Evolutionary conservation across 345 rosid species (phyloP).

Genomic region (Bruguiera sexangula): DNA sequence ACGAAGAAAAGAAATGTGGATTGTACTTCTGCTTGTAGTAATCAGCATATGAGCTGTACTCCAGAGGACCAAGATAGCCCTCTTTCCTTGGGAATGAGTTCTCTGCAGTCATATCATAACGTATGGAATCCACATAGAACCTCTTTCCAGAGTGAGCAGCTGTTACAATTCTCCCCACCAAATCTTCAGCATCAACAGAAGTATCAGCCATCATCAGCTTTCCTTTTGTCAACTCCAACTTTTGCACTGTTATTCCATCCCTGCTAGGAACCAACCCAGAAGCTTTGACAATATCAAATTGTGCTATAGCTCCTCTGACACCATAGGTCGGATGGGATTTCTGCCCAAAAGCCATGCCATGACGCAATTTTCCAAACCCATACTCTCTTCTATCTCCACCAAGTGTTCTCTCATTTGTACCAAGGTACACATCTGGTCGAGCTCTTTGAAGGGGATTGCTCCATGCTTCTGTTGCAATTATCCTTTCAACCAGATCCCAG

Average conservation of each 20-base stretch:
- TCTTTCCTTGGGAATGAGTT: constrained; percentile 95
- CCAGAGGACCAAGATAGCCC: constrained; percentile 97
- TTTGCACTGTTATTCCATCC: constrained; percentile 43
- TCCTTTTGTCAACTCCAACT: constrained; percentile 39
- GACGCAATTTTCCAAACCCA: constrained; percentile 92
- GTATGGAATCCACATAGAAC: constrained; percentile 87
- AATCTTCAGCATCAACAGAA: constrained; percentile 44
- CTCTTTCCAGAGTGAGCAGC: constrained; percentile 99
- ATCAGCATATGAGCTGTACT: constrained; percentile 90
- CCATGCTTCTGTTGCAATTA: constrained; percentile 66
- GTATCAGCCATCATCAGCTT: constrained; percentile 89
- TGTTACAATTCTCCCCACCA: constrained; percentile 82
- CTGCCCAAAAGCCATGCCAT: constrained; percentile 80
- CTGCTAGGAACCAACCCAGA: constrained; percentile 76
- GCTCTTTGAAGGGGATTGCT: constrained; percentile 96
- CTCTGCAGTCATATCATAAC: constrained; percentile 88
- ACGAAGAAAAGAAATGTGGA: background rate
- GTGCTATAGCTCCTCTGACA: constrained; percentile 95
- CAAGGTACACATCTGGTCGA: constrained; percentile 96
- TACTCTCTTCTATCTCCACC: constrained; percentile 99
- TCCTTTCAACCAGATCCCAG: constrained; percentile 73
- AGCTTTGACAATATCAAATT: constrained; percentile 87
- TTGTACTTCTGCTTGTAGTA: constrained; percentile 93
- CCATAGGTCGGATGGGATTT: constrained; percentile 98
- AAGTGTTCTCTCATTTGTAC: constrained; percentile 94